Evolutionary conservation across 164 flowering plant genomes (phyloP).

Genomic region (Sextonia rubra): DNA sequence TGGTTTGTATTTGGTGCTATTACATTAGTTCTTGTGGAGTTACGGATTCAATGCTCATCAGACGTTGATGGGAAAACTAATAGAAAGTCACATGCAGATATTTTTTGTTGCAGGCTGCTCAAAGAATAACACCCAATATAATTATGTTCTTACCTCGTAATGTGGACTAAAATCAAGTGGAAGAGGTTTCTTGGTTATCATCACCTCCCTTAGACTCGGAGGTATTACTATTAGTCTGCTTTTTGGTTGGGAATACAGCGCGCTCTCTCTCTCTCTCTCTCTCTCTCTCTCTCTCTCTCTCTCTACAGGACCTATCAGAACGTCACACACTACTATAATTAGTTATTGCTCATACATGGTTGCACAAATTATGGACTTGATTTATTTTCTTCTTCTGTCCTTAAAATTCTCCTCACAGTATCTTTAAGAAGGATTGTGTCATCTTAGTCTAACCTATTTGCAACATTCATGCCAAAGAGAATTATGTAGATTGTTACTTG

Average conservation of each 20-base stretch:
- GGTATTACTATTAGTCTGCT: slow-evolving; percentile 22
- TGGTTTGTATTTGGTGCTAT: not conserved
- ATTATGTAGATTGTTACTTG: slow-evolving; percentile 26
- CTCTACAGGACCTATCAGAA: no score
- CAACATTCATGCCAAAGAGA: slow-evolving; percentile 44
- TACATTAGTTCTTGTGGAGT: not conserved
- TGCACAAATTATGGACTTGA: no score
- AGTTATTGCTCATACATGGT: no score
- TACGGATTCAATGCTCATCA: not conserved
- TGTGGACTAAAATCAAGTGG: slow-evolving; percentile 41
- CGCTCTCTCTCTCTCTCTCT: no score
- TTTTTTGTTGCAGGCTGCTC: slow-evolving; percentile 46
- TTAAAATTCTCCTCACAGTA: no score
- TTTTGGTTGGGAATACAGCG: not conserved
- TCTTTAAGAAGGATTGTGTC: not conserved
- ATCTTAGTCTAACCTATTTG: not conserved
- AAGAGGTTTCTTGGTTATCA: slow-evolving; percentile 55
- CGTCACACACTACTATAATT: no score
- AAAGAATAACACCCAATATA: slow-evolving; percentile 43
- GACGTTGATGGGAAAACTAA: not conserved
- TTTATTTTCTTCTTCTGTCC: no score
- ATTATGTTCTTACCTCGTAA: slow-evolving; percentile 59
- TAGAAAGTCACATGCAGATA: slow-evolving; percentile 28
- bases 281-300: no score
- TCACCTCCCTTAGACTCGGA: slow-evolving; percentile 47